Evolutionary conservation across 176 grass and related monocot species (phyloP).

Genomic region (Phoenix roebelenii): DNA sequence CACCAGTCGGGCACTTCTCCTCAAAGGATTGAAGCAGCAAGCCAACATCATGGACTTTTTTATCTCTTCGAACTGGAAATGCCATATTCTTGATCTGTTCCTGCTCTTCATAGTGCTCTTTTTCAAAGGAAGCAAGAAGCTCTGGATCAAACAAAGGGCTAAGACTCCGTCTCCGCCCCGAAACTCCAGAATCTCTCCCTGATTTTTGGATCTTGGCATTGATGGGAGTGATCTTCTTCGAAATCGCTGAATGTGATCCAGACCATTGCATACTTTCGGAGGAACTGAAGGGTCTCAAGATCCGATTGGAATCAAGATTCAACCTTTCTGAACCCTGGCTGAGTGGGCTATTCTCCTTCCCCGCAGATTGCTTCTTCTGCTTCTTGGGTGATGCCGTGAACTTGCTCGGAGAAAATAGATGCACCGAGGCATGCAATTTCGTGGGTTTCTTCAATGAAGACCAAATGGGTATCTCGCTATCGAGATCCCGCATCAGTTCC

Average conservation of each 20-base stretch:
- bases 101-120: conserved; percentile 59
- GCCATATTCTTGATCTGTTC: conserved; percentile 63
- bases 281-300: conserved; percentile 63
- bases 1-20: conserved; percentile 53
- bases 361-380: conserved; percentile 23
- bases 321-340: conserved; percentile 37
- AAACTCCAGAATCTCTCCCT: conserved; percentile 25
- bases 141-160: conserved; percentile 92
- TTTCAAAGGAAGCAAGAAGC: conserved; percentile 73
- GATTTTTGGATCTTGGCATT: conserved; percentile 33
- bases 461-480: conserved; percentile 28
- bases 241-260: conserved; percentile 14
- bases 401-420: conserved; percentile 39
- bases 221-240: conserved; percentile 47
- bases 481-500: conserved; percentile 85
- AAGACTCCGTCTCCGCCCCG: conserved; percentile 68
- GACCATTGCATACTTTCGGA: conserved; percentile 64
- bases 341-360: conserved; percentile 85
- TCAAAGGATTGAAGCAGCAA: conserved; percentile 43
- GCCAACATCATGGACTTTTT: conserved; percentile 32
- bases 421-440: conserved; percentile 36
- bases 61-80: conserved; percentile 19
- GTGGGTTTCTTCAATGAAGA: conserved; percentile 61
- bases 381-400: conserved; percentile 45
- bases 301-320: conserved; percentile 33